Percentiles rank a stretch among this genome's conserved stretches.
Evolutionary conservation across 352 stramenopile species (phyloP).

Genomic region (Achlya hypogyna): DNA sequence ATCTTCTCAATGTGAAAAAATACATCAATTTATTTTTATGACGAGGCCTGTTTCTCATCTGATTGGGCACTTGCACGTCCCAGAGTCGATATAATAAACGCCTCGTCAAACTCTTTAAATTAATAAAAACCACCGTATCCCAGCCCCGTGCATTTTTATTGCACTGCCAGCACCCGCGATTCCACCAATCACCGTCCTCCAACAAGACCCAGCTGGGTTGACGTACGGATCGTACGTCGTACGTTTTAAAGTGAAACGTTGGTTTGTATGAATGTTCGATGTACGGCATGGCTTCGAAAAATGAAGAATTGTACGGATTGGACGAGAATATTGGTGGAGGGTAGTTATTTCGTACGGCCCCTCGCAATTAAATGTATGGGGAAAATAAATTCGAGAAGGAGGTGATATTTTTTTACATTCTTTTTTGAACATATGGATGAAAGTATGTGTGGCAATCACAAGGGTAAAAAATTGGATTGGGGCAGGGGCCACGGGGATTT

Average conservation of each 20-base stretch:
- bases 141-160: constrained; percentile 3
- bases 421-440: no score
- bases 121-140: background rate
- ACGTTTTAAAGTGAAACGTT: background rate
- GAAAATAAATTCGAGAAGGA: constrained; percentile 1
- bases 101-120: background rate
- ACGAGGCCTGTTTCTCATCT: background rate
- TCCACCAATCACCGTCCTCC: background rate
- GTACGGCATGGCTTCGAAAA: constrained; percentile 1
- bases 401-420: no score
- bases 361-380: background rate
- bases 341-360: constrained; percentile 5
- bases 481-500: constrained; percentile 7
- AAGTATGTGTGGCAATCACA: no score
- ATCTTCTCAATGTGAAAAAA: background rate
- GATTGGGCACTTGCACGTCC: no score
- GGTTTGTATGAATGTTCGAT: constrained; percentile 3
- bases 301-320: constrained; percentile 12
- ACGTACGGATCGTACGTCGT: background rate
- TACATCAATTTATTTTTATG: background rate
- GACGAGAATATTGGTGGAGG: constrained; percentile 19
- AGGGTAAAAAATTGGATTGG: background rate
- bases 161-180: background rate
- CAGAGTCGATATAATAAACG: background rate
- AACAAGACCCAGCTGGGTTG: background rate